Conservation (phyloP, 2,329 filamentous ascomycete genomes). For the Purpureocillium takamizusanense region DNA sequence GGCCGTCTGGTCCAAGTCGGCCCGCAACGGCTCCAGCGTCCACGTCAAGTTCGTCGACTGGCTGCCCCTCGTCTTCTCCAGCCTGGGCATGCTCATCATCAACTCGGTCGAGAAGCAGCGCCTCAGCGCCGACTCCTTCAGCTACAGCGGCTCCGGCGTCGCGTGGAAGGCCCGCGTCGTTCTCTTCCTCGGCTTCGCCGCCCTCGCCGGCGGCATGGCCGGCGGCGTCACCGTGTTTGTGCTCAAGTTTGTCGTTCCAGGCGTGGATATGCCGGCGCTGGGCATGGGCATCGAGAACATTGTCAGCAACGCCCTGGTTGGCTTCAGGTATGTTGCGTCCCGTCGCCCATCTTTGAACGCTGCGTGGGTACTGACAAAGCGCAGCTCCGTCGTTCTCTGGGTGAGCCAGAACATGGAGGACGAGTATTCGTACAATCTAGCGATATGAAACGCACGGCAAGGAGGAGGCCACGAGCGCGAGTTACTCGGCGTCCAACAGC, state of each 20-base stretch:
- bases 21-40: constrained; percentile 46
- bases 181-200: constrained; percentile 57
- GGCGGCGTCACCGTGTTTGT: constrained; percentile 61
- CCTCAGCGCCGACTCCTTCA: constrained; percentile 53
- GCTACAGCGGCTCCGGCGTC: constrained; percentile 52
- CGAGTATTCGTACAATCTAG: constrained; percentile 60
- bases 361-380: constrained; percentile 9
- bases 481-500: too few species aligned
- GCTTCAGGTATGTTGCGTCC: constrained; percentile 39
- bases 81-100: constrained; percentile 62
- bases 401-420: constrained; percentile 66
- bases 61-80: constrained; percentile 59
- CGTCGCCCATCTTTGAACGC: not conserved
- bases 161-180: constrained; percentile 63
- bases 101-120: constrained; percentile 61
- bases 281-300: constrained; percentile 59
- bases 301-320: constrained; percentile 55
- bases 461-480: not conserved
- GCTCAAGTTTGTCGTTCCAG: constrained; percentile 52
- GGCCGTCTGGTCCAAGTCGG: constrained; percentile 56
- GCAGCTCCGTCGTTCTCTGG: constrained; percentile 56
- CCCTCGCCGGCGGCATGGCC: constrained; percentile 58
- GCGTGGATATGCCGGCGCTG: constrained; percentile 49
- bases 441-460: constrained; percentile 24
- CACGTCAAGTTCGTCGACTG: constrained; percentile 63